These are phyloP conservation scores for Citrullus amarus DNA, from an alignment of 306 rosid genomes.

Conservation along the genomic window DNA sequence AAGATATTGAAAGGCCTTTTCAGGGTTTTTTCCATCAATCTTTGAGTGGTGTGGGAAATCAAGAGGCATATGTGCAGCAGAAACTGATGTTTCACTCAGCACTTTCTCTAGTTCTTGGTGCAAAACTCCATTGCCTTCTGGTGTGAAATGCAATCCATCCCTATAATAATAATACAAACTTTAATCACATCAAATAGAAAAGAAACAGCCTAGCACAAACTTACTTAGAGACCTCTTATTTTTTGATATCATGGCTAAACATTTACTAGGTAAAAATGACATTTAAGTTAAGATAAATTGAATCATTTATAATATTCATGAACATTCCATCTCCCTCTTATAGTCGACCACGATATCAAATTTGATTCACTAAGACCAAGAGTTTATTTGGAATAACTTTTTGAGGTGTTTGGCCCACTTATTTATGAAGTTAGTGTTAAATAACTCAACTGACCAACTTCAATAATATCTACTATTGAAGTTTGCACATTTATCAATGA, in stretches of 20 bases:
- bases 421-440: too few species aligned
- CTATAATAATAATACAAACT: slow-evolving; percentile 17
- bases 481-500: too few species aligned
- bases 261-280: background rate
- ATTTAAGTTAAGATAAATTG: background rate
- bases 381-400: background rate
- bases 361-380: background rate
- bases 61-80: slow-evolving; percentile 48
- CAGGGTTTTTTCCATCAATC: slow-evolving; percentile 49
- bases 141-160: slow-evolving; percentile 82
- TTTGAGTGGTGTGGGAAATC: slow-evolving; percentile 83
- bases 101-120: slow-evolving; percentile 30
- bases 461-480: too few species aligned
- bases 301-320: background rate
- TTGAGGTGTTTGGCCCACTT: too few species aligned
- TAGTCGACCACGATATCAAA: background rate
- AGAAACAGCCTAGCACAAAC: background rate
- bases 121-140: slow-evolving; percentile 64
- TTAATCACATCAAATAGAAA: background rate
- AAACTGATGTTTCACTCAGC: slow-evolving; percentile 28
- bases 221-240: background rate
- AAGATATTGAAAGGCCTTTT: slow-evolving; percentile 48
- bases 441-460: too few species aligned
- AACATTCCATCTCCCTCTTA: background rate
- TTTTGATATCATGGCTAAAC: background rate